These are phyloP conservation scores for Rhizopus arrhizus DNA, from an alignment of 371 early-diverging fungal species.

Conservation along the genomic window DNA sequence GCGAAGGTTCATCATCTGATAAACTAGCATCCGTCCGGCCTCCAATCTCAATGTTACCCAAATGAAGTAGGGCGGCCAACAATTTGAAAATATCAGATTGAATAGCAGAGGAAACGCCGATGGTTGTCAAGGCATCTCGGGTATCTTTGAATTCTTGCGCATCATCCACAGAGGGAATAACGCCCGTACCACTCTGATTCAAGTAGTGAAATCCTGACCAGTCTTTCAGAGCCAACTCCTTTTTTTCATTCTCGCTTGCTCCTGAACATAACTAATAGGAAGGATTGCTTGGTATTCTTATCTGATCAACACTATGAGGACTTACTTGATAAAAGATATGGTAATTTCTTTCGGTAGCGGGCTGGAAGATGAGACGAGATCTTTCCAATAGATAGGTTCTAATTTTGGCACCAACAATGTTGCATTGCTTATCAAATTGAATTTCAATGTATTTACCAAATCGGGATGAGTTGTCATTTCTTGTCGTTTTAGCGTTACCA, in stretches of 20 bases:
- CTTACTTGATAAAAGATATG: conserved; percentile 96
- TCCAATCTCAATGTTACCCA: conserved; percentile 89
- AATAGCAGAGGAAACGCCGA: conserved; percentile 77
- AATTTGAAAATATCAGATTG: conserved; percentile 89
- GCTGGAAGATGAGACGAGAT: conserved; percentile 94
- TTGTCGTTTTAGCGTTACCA: conserved; percentile 99
- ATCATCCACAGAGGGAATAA: conserved; percentile 87
- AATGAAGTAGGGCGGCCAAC: conserved; percentile 87
- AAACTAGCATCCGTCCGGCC: conserved; percentile 73
- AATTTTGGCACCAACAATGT: conserved; percentile 94
- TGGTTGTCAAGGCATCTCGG: conserved; percentile 76
- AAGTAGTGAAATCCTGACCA: conserved; percentile 84
- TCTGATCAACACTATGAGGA: neutral
- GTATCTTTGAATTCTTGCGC: conserved; percentile 86
- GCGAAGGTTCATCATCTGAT: conserved; percentile 72
- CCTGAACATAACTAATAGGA: conserved; percentile 79
- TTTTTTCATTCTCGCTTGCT: conserved; percentile 77
- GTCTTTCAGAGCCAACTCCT: conserved; percentile 70
- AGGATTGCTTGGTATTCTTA: neutral
- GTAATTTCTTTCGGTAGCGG: conserved; percentile 95
- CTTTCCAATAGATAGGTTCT: conserved; percentile 97
- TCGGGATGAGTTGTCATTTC: conserved; percentile 98
- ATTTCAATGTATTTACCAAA: conserved; percentile 99
- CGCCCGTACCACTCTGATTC: conserved; percentile 81
- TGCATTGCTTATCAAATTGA: conserved; percentile 75